Base-by-base conservation (phyloP, 441 rosid species). In the Aquilaria agallochum region DNA sequence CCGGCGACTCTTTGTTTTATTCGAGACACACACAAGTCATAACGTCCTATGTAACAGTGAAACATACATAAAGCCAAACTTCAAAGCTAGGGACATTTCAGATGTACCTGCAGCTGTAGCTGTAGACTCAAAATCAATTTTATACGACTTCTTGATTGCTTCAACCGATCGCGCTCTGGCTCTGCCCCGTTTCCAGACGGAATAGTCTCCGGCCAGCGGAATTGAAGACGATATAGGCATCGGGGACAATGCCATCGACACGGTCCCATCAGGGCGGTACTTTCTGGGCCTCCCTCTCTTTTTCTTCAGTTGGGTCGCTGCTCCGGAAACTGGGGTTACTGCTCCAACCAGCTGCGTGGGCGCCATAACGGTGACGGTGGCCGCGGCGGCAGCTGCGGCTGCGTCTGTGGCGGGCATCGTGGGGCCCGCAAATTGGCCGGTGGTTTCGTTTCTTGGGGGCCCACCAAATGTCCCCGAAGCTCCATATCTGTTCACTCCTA, bases 281-380 rank as follows among this genome's bases (percentile, higher is more conserved):
- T 87, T 87, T 56, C 86, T 84, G 3, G 90, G 90, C 52, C 93
- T 74, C 5, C 93, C 90, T 71, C 93, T 74, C 76, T 82, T 84
- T 75, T 82, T 87, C 82, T 79, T 87, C 74, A 59, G 61, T 50
- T 78, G 80, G n/a, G 78, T 56, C 36, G 71, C 67, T 20, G 65
- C 59, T 1, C 56, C 63, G 0, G 48, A 32, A 15, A 33, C 68
- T 34, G 58, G 40, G 45, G 45, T 40, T 10, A 7, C 45, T 40
- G 45, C 9, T 40, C 45, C 45, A 10, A 7, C 45, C 10, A 40
- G 45, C 32, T 34, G 58, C 60, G 58, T 63, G 31, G 68, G 72
- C 58, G 71, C 53, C 55, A 59, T 64, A 36, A 31, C 45, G 64
- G 76, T 73, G 50, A 55, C 74, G 42, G 80, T 76, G 20, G 79